Percentiles rank a stretch among this genome's conserved stretches.
Conservation (phyloP, 495 filamentous ascomycete genomes). For the Xylaria sp. region DNA sequence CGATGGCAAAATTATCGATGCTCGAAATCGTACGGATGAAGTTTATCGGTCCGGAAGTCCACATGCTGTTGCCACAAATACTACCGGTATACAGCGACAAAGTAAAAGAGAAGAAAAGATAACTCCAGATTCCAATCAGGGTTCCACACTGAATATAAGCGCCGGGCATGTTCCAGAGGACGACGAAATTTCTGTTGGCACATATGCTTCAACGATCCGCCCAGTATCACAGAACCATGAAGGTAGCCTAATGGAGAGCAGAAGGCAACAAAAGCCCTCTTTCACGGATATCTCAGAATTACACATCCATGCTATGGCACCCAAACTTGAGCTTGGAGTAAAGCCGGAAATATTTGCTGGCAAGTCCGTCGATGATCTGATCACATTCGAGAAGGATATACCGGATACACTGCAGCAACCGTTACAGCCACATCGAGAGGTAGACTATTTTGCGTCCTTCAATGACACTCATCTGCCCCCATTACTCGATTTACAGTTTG, state of each 20-base stretch:
- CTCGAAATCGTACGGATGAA: slow-evolving; percentile 5
- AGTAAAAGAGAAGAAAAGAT: background rate
- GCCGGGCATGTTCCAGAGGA: slow-evolving; percentile 31
- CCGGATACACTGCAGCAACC: slow-evolving; percentile 26
- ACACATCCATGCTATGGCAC: background rate
- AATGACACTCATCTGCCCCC: slow-evolving; percentile 39
- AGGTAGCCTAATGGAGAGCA: slow-evolving; percentile 19
- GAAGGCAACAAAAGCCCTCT: slow-evolving; percentile 29
- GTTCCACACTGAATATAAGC: background rate
- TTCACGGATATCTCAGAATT: background rate
- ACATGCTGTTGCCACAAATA: background rate
- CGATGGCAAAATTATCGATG: background rate
- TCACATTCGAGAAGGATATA: slow-evolving; percentile 23
- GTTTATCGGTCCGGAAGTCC: background rate
- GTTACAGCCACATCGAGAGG: slow-evolving; percentile 30
- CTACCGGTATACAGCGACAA: background rate
- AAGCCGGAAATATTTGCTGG: background rate
- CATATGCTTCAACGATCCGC: slow-evolving; percentile 37
- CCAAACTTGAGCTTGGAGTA: background rate
- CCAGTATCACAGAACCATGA: slow-evolving; percentile 34
- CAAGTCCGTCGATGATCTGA: slow-evolving; percentile 21
- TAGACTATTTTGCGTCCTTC: slow-evolving; percentile 39
- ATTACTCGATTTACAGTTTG: slow-evolving; percentile 33
- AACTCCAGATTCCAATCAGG: slow-evolving; percentile 1
- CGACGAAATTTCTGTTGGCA: slow-evolving; percentile 35